Evolutionary conservation across 805 yeast species (phyloP), one percentile per base, ranked within the genome.

Genomic region (Metschnikowia peoriensis): DNA sequence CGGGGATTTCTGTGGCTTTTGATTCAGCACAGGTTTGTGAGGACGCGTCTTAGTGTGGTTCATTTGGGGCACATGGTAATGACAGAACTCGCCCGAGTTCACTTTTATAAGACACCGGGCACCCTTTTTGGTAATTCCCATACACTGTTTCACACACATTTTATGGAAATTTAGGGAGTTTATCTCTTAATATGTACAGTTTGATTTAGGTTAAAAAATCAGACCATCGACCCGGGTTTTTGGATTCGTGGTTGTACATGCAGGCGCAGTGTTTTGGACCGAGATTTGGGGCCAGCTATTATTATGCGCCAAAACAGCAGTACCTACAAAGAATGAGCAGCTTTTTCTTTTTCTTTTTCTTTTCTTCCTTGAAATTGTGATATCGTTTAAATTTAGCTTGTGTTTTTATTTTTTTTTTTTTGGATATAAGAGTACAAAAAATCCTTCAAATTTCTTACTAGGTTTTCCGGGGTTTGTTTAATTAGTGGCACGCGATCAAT

Each of bases 61-160:
- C 28, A 22, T 10, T 28, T 49, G 51, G 41, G 54, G 44, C 11
- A 52, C 40, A 44, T 59, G 62, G 41, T 58, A 46, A 28, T 48
- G 54, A 41, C 62, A 59, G 37, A 43, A 50, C 29, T 45, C 42
- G 2, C 62, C 61, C 2, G 34, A 16, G 10, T 40, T n/a, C 15
- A 58, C 58, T 17, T 47, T 54, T 17, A 50, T 59, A 7, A 52
- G 51, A 32, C 62, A 59, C 8, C 60, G 44, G 2, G 47, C 50
- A 14, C 61, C 61, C 35, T 49, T 51, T 10, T 48, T 42, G 5
- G 62, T 59, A 9, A 47, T 39, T 11, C 62, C 62, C 34, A 49
- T 28, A 22, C 62, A 59, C 42, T 59, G 62, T n/a, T 42, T 47
- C 15, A 41, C 29, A 15, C 51, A 35, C 61, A 58, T 58, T 22